Evolutionary conservation across 306 rosid species (phyloP), one percentile per base, ranked within the genome.

Genomic region (Ormosia emarginata): DNA sequence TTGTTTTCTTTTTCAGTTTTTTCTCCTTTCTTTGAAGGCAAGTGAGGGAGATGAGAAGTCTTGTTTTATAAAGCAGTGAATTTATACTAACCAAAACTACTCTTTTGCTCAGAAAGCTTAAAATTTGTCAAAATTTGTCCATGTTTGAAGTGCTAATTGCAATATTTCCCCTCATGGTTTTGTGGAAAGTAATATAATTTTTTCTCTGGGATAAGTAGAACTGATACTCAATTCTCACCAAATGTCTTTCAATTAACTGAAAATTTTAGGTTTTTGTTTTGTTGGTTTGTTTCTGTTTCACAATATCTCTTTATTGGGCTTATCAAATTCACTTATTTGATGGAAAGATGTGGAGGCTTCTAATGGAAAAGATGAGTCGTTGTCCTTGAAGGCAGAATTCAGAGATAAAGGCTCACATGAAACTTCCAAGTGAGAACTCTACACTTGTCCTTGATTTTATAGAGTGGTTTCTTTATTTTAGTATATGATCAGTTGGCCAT

Each of bases 351-450:
- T 61, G 7, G 89, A 30, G 72, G 86, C 67, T 82, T 82, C 90
- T 66, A 73, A 73, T 79, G 85, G 78, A n/a, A 86, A 87, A 57
- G 79, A 56, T 71, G 90, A 77, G 65, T 70, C 85, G 0, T 55
- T 62, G 58, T 65, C 90, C 66, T 39, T n/a, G 57, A 80, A 82
- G 59, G 84, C 81, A 57, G 84, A 86, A 63, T 13, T 85, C 12
- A 33, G 68, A 68, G 76, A 75, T 47, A 75, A 82, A 74, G 84
- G 71, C 83, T 50, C 72, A 44, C 72, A 69, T 52, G 90, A 89
- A 74, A 50, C 85, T 83, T 81, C 90, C 82, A 65, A 70, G 97
- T 94, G 78, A 88, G 96, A 69, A 57, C 44, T 67, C 9, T 57
- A 58, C 64, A 67, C 33, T 18, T 55, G 52, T 68, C 75, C 78